A percentile compares a stretch with the other conserved stretches of the same genome.
These are phyloP conservation scores for Ophiostoma novo-ulmi DNA, from an alignment of 2,329 filamentous ascomycete genomes.

Conservation along the genomic window DNA sequence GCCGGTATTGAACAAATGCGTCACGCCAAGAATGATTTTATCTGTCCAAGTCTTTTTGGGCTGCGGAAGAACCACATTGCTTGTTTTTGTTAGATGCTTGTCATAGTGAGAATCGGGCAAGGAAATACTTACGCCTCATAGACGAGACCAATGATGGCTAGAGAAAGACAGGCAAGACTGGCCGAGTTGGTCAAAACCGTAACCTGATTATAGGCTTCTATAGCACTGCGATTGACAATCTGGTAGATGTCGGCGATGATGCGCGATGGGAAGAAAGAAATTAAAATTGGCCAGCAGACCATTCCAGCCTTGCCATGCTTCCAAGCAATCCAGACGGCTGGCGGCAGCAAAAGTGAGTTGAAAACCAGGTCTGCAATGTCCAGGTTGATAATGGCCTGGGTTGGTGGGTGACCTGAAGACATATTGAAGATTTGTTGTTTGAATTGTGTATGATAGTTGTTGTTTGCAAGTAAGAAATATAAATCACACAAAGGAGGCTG, in stretches of 20 bases:
- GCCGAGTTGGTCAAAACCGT: conserved; percentile 32
- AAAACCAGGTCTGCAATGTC: not conserved
- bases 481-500: not conserved
- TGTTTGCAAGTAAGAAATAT: not conserved
- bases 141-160: conserved; percentile 31
- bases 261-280: conserved; percentile 29
- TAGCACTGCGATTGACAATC: conserved; percentile 28
- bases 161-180: conserved; percentile 30
- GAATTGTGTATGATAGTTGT: not conserved
- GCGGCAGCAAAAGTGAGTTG: conserved; percentile 4
- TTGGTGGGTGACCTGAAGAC: not conserved
- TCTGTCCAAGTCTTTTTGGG: not conserved
- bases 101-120: not conserved
- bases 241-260: conserved; percentile 31
- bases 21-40: not conserved
- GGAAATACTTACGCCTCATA: conserved; percentile 30
- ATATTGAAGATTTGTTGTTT: not conserved
- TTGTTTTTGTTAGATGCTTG: not conserved
- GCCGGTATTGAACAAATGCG: not conserved
- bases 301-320: conserved; percentile 33
- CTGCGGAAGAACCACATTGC: not conserved
- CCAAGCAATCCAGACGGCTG: conserved; percentile 29
- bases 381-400: not conserved
- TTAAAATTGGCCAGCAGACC: conserved; percentile 33
- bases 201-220: conserved; percentile 28